These are phyloP conservation scores for Coemansia sp. DNA, from an alignment of 192 early-diverging fungal species.

Conservation along the genomic window DNA sequence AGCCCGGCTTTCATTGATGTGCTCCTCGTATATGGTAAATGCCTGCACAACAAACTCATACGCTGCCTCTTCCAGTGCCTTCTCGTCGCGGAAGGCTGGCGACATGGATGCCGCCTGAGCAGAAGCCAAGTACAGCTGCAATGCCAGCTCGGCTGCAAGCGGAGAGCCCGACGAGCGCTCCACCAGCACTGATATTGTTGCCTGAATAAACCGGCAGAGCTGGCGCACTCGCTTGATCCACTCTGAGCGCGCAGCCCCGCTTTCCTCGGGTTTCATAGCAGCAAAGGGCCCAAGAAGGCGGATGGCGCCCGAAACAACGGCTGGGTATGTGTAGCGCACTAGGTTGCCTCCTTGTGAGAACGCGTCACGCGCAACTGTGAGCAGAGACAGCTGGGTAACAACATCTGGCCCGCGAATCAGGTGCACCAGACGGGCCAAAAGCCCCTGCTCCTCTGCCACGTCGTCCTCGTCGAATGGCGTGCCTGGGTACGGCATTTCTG, in stretches of 20 bases:
- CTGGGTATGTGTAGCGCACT: constrained; percentile 88
- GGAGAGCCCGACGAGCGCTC: constrained; percentile 56
- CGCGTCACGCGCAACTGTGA: constrained; percentile 80
- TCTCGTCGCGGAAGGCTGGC: constrained; percentile 57
- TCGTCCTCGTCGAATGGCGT: constrained; percentile 80
- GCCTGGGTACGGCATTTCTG: constrained; percentile 3
- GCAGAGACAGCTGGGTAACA: constrained; percentile 78
- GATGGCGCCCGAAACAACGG: constrained; percentile 61
- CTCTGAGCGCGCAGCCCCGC: constrained; percentile 15
- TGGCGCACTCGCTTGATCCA: constrained; percentile 69
- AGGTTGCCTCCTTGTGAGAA: constrained; percentile 90
- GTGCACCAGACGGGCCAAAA: constrained; percentile 78
- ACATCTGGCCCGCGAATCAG: constrained; percentile 68
- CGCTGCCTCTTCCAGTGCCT: constrained; percentile 85
- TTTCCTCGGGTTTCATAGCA: constrained; percentile 29
- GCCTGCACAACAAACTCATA: constrained; percentile 99
- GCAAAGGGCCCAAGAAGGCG: constrained; percentile 52
- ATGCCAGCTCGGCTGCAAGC: constrained; percentile 52
- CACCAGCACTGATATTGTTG: constrained; percentile 73
- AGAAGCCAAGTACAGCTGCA: constrained; percentile 83
- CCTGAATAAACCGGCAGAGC: constrained; percentile 89
- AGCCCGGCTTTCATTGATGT: constrained; percentile 86
- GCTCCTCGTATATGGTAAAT: constrained; percentile 95
- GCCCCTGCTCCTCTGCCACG: constrained; percentile 87
- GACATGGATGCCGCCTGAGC: constrained; percentile 76